These are phyloP conservation scores for Metarhizium humberi DNA, from an alignment of 2,329 filamentous ascomycete species.

Conservation along the genomic window DNA sequence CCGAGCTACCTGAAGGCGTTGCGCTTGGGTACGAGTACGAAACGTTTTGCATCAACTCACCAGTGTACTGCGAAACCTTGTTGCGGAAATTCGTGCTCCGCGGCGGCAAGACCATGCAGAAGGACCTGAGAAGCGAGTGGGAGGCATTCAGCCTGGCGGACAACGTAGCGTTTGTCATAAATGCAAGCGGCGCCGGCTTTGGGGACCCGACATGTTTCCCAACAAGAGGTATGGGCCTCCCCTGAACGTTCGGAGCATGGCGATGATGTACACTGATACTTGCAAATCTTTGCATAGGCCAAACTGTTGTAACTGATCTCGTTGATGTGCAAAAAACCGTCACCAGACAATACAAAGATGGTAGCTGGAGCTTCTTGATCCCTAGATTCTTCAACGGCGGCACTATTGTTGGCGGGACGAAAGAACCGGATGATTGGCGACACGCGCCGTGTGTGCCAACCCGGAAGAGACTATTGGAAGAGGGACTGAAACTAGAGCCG, in stretches of 20 bases:
- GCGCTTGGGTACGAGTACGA: slow-evolving; percentile 40
- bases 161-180: slow-evolving; percentile 18
- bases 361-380: slow-evolving; percentile 52
- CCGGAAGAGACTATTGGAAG: slow-evolving; percentile 34
- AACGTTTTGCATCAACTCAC: slow-evolving; percentile 46
- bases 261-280: neutral
- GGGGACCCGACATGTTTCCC: slow-evolving; percentile 23
- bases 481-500: slow-evolving; percentile 20
- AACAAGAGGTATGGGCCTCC: slow-evolving; percentile 18
- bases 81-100: slow-evolving; percentile 21
- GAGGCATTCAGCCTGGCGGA: slow-evolving; percentile 18
- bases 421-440: slow-evolving; percentile 40
- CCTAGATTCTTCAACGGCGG: slow-evolving; percentile 52
- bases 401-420: slow-evolving; percentile 56
- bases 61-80: slow-evolving; percentile 37
- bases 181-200: slow-evolving; percentile 25
- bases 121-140: slow-evolving; percentile 20
- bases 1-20: slow-evolving; percentile 33
- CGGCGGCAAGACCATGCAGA: slow-evolving; percentile 18
- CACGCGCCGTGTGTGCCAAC: slow-evolving; percentile 34
- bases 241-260: neutral
- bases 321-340: slow-evolving; percentile 28
- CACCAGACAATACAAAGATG: slow-evolving; percentile 53
- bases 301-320: slow-evolving; percentile 28
- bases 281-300: slow-evolving; percentile 15